These are phyloP conservation scores for Zopfia rhizophila DNA, from an alignment of 2,329 filamentous ascomycete genomes.

Conservation along the genomic window DNA sequence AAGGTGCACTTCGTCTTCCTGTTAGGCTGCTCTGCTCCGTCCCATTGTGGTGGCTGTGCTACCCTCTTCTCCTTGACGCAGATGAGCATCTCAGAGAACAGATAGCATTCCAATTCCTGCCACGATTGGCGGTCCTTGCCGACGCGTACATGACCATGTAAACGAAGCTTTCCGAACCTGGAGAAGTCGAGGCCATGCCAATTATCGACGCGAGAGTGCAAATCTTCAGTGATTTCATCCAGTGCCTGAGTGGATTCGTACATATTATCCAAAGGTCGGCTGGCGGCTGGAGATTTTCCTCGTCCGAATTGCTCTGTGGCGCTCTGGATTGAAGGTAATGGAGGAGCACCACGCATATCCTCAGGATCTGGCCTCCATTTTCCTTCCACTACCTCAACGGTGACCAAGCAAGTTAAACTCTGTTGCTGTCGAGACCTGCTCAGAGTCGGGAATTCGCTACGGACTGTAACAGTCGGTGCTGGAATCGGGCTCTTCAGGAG, in stretches of 20 bases:
- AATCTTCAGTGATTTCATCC: slow-evolving; percentile 84
- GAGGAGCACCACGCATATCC: slow-evolving; percentile 70
- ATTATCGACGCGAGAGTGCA: slow-evolving; percentile 91
- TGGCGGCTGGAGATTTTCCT: slow-evolving; percentile 70
- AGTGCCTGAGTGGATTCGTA: slow-evolving; percentile 81
- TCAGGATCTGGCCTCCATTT: slow-evolving; percentile 90
- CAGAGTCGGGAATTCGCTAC: slow-evolving; percentile 96
- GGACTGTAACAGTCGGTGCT: slow-evolving; percentile 88
- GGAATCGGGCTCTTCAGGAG: slow-evolving; percentile 87
- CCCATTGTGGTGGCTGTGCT: slow-evolving; percentile 71
- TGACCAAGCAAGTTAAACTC: slow-evolving; percentile 91
- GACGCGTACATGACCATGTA: slow-evolving; percentile 90
- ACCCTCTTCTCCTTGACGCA: slow-evolving; percentile 98
- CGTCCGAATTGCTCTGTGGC: slow-evolving; percentile 56
- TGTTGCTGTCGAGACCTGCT: slow-evolving; percentile 93
- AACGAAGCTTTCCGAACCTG: slow-evolving; percentile 89
- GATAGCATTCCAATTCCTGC: slow-evolving; percentile 97
- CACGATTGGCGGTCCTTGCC: slow-evolving; percentile 96
- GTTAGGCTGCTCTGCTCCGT: slow-evolving; percentile 60
- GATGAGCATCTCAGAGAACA: slow-evolving; percentile 99
- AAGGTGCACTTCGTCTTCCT: slow-evolving; percentile 84
- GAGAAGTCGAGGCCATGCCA: slow-evolving; percentile 97
- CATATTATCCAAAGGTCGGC: slow-evolving; percentile 60
- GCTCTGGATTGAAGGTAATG: slow-evolving; percentile 61
- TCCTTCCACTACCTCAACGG: slow-evolving; percentile 90